phyloP scores from a whole-genome alignment of 768 basidiomycete genomes.

The Lentinus tigrinus region DNA sequence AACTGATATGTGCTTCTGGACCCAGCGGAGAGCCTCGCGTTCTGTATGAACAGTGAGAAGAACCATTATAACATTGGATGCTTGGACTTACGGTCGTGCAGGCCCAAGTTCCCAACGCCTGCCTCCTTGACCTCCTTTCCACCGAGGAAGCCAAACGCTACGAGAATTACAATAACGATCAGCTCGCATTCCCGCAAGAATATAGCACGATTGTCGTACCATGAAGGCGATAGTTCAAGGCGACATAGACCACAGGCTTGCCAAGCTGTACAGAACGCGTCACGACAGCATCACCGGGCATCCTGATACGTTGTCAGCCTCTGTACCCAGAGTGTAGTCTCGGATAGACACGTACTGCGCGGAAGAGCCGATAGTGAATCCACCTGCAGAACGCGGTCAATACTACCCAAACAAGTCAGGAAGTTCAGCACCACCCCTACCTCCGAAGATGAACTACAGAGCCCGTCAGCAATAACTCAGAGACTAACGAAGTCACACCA shows the following conservation, averaged over 20 bases:
- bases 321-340: not conserved
- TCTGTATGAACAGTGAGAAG: not conserved
- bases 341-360: not conserved
- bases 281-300: slow-evolving; percentile 38
- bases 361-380: not conserved
- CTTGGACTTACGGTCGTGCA: slow-evolving; percentile 41
- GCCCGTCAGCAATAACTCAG: not conserved
- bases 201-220: not conserved
- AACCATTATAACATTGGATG: not conserved
- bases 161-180: not conserved
- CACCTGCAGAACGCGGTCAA: not conserved
- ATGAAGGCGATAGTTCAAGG: slow-evolving; percentile 34
- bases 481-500: too few species aligned
- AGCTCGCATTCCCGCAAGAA: too few species aligned
- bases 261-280: slow-evolving; percentile 41
- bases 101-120: slow-evolving; percentile 44
- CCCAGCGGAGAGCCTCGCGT: slow-evolving; percentile 32
- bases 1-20: slow-evolving; percentile 37
- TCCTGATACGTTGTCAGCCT: slow-evolving; percentile 33
- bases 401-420: too few species aligned
- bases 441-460: not conserved
- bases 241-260: slow-evolving; percentile 32
- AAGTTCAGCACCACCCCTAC: not conserved
- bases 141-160: slow-evolving; percentile 40
- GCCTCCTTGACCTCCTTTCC: slow-evolving; percentile 38